These are phyloP conservation scores for Boletus rubescentipes DNA, from an alignment of 768 basidiomycete species.

Conservation along the genomic window DNA sequence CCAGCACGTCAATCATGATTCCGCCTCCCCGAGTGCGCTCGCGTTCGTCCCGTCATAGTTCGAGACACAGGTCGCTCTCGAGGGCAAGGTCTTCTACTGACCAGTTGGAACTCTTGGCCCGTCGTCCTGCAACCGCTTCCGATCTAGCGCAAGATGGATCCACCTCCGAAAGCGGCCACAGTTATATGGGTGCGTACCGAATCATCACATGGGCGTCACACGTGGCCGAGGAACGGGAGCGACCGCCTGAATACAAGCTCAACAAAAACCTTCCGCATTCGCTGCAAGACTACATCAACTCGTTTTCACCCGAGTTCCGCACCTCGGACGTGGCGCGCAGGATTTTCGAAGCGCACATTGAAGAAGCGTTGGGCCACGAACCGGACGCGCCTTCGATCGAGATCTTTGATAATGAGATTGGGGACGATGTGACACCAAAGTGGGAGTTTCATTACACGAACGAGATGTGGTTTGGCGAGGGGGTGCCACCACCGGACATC, in stretches of 20 bases:
- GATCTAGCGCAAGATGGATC: background rate
- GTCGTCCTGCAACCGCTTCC: background rate
- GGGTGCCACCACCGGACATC: constrained; percentile 65
- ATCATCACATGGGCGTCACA: constrained; percentile 25
- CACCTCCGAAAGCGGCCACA: background rate
- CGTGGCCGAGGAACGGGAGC: constrained; percentile 14
- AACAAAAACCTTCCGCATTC: constrained; percentile 58
- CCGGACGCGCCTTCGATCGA: constrained; percentile 65
- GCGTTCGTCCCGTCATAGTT: background rate
- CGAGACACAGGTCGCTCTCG: background rate
- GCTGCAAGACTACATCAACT: constrained; percentile 67
- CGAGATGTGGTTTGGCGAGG: constrained; percentile 69
- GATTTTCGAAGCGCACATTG: constrained; percentile 66
- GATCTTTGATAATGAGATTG: constrained; percentile 62
- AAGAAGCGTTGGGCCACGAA: constrained; percentile 64
- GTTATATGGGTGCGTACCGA: constrained; percentile 4
- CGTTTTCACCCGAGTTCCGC: constrained; percentile 41
- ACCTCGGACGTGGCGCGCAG: constrained; percentile 43
- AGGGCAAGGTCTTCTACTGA: background rate
- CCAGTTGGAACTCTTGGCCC: background rate
- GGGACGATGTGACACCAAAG: constrained; percentile 65
- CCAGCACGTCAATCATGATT: constrained; percentile 17
- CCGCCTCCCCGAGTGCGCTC: background rate
- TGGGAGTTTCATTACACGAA: constrained; percentile 92
- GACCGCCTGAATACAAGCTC: constrained; percentile 26